Conservation (phyloP, 176 grass and related monocot species). For the Aegilops speltoides region DNA sequence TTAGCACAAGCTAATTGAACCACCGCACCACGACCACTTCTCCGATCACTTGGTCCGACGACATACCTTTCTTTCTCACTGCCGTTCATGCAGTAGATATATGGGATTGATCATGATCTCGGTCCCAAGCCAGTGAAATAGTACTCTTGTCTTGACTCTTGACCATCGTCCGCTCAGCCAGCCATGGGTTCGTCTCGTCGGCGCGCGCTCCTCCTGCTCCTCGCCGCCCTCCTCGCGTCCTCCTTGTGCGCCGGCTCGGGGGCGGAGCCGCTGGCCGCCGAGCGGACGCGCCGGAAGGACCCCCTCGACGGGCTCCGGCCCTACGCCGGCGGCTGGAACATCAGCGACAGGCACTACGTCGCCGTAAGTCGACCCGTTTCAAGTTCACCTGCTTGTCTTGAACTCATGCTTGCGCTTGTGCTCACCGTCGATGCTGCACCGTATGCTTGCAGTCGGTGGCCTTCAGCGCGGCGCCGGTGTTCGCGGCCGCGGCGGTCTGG, state of each 20-base stretch:
- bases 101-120: too few species aligned
- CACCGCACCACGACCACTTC: constrained; percentile 9
- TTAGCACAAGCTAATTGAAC: neutral
- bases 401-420: neutral
- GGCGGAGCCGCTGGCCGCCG: constrained; percentile 45
- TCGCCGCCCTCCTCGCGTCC: neutral
- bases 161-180: neutral
- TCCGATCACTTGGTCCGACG: neutral
- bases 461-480: constrained; percentile 72
- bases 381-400: neutral
- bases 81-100: neutral
- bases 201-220: neutral
- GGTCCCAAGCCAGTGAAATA: too few species aligned
- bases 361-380: constrained; percentile 43
- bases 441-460: constrained; percentile 59
- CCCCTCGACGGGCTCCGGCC: constrained; percentile 59
- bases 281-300: constrained; percentile 75
- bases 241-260: neutral
- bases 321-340: constrained; percentile 92
- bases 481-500: constrained; percentile 51
- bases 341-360: constrained; percentile 75
- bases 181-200: neutral
- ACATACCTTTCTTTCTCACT: neutral
- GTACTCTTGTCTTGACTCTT: neutral
- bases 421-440: neutral